Evolutionary conservation across 495 filamentous ascomycete genomes (phyloP), one percentile per base, ranked within the genome.

Genomic region (Penicillium robsamsonii): DNA sequence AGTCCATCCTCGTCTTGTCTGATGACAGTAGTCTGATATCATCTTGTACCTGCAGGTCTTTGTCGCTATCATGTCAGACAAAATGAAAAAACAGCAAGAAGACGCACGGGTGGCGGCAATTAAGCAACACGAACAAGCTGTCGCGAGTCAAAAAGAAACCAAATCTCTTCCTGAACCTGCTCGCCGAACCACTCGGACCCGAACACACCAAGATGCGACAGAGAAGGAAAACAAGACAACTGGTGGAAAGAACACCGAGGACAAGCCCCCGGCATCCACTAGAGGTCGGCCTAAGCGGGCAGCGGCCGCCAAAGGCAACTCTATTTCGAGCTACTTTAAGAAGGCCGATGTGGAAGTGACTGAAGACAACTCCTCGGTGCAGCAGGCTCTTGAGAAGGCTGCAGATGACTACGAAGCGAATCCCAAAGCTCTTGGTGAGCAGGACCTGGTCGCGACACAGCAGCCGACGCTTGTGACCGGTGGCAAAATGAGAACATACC

Each of bases 401-500:
- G 81, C 77, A 0, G 75, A 80, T 46, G 77, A 84, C 17, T 74
- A 74, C 29, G 79, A 82, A 43, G 74, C 81, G n/a, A 82, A 85
- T 33, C 78, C 82, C 6, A 77, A 79, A 10, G 81, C 76, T 18
- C 72, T 96, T 22, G 88, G 91, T 20, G 85, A 88, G 57, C 90
- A 94, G 58, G 82, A 90, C 50, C 66, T 96, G 22, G 79, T 83
- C 30, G 86, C 93, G 51, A 92, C 91, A 5, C 80, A 89, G 59
- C 94, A 98, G 63, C 94, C 94, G 0, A 83, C 85, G 42, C 80
- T 89, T 44, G 84, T 98, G 47, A 87, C 85, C 5, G 93, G 93
- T 20, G 94, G 95, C 11, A 85, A 84, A 13, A 97, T 98, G 95
- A 83, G 91, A 20, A 84, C 86, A 51, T 98, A 98, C 73, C 94